Conservation (phyloP, 2,329 filamentous ascomycete species). For the Colletotrichum sp. region DNA sequence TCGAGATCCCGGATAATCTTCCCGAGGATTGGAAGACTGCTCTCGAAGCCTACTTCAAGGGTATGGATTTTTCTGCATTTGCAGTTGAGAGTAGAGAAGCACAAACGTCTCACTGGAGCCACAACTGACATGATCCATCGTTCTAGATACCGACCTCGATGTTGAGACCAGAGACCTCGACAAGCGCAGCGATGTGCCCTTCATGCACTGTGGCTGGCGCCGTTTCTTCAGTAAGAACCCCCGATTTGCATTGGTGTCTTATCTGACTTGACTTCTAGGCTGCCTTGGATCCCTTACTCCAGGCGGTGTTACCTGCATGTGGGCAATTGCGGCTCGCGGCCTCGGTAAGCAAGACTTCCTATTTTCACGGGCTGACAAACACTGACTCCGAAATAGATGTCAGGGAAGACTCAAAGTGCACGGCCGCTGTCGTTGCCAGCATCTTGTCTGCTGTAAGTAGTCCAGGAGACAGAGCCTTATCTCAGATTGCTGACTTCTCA, state of each 20-base stretch:
- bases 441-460: not conserved
- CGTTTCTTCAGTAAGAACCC: not conserved
- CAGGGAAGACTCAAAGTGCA: conserved; percentile 2
- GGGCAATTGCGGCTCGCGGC: not conserved
- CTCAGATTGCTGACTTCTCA: not conserved
- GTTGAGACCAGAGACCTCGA: not conserved
- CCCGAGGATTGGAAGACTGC: not conserved
- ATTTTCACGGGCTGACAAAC: fast-evolving
- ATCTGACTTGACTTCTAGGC: not conserved
- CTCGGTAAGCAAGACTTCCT: not conserved
- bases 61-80: not conserved
- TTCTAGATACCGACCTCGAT: not conserved
- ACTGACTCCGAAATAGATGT: not conserved
- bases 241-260: not conserved
- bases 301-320: conserved; percentile 1
- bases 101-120: not conserved
- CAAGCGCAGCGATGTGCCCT: not conserved
- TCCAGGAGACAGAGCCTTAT: not conserved
- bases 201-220: conserved; percentile 1
- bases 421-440: not conserved
- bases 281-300: not conserved
- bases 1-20: not conserved
- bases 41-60: not conserved
- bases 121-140: not conserved
- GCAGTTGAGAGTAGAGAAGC: not conserved